Evolutionary conservation across 2,329 filamentous ascomycete genomes (phyloP), one percentile per base, ranked within the genome.

Genomic region (Tolypocladium amazonense): DNA sequence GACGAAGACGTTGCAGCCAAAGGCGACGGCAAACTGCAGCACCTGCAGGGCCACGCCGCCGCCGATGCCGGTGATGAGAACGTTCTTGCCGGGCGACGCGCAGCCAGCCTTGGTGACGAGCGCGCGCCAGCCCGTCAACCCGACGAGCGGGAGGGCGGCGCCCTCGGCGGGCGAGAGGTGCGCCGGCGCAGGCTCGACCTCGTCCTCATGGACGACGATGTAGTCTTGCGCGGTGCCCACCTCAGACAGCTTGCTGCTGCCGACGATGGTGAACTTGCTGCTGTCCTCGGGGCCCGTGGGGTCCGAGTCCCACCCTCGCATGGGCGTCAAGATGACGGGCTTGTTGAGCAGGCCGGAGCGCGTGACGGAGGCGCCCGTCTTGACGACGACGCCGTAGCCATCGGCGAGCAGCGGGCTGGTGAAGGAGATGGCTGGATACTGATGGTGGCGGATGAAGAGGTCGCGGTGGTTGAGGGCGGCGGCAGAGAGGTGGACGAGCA

Each of bases 401-500:
- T 97, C 93, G 62, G 92, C 86, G 33, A 96, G 82, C 50, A 97
- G 77, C 1, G 93, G 90, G 7, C 86, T 79, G 61, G 83, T 81
- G 73, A 96, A 96, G 15, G 88, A 88, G 58, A 91, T 88, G 66
- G 84, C 88, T 0, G 93, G 93, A 78, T 97, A 97, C 47, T 96
- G 85, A 70, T 92, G 88, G 73, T 94, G 92, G 59, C 93, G 89
- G 74, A 96, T 89, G 77, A 97, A 97, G 66, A 96, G 85, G 73
- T 97, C 94, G 67, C 92, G 89, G 77, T 97, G 94, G 78, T 97
- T 97, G 57, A 97, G 85, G 18, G 93, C 88, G 1, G 88, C 89
- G 57, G 92, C 89, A 41, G 83, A 82, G 69, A 97, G 79, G 68
- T 84, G 85, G 63, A 97, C 78, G 8, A 95, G 79, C 65, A 96